Percentiles rank a stretch among this genome's conserved stretches.
Conservation (phyloP, 352 stramenopile genomes). For the Phytophthora idaei region DNA sequence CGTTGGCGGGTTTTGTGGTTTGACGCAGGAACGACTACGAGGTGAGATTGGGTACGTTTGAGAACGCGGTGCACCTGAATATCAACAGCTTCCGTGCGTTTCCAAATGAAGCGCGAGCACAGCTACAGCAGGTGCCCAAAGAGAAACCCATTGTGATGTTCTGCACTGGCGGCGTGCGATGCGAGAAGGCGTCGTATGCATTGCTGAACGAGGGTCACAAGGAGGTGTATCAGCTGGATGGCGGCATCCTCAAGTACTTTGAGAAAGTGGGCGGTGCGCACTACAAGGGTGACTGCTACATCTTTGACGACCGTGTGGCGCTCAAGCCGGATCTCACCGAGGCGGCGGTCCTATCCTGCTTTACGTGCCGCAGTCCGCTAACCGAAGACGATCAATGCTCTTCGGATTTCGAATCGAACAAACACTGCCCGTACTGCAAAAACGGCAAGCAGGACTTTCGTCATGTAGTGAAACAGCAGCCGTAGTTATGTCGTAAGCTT, state of each 20-base stretch:
- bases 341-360: conserved; percentile 49
- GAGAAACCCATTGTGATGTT: conserved; percentile 85
- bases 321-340: conserved; percentile 67
- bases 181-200: conserved; percentile 74
- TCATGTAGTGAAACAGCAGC: background rate
- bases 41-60: conserved; percentile 74
- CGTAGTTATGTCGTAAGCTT: background rate
- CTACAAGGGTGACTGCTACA: conserved; percentile 80
- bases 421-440: conserved; percentile 65
- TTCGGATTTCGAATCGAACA: conserved; percentile 42
- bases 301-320: conserved; percentile 79
- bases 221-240: conserved; percentile 75
- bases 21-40: conserved; percentile 75
- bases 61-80: conserved; percentile 69
- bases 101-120: conserved; percentile 40
- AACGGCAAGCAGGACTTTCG: conserved; percentile 59
- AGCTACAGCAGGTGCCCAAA: conserved; percentile 60
- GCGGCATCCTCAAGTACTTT: conserved; percentile 84
- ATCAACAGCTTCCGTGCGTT: conserved; percentile 79
- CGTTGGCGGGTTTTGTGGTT: background rate
- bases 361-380: conserved; percentile 60
- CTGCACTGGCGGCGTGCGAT: conserved; percentile 76
- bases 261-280: conserved; percentile 70
- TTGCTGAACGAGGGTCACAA: conserved; percentile 60
- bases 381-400: conserved; percentile 55